Evolutionary conservation across 1,139 yeast genomes (phyloP), one percentile per base, ranked within the genome.

Genomic region (Debaryomyces coudertii): DNA sequence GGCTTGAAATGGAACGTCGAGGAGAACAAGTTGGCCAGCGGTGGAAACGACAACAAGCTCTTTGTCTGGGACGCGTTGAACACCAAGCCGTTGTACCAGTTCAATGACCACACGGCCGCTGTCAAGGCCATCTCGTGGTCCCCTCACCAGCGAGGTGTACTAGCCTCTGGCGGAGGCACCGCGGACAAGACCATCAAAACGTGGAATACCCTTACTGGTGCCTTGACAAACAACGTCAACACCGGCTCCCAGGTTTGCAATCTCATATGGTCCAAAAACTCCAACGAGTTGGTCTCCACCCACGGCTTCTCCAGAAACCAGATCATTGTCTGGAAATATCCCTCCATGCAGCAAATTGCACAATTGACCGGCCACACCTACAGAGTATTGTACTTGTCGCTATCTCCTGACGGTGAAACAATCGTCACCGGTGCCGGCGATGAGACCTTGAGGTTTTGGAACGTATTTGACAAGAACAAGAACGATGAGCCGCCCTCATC

Each of bases 401-500:
- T 93, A 70, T 87, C 96, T n/a, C 97, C 98, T 0, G 98, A 93
- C 66, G 99, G 99, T 1, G 92, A 89, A 53, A 90, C 98, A 0
- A 87, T 93, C n/a, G 99, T 93, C 2, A 92, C 99, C 0, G 99
- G 99, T 0, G 98, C 99, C 1, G 99, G 99, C 1, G 99, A 93
- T 67, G 99, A 95, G 65, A 93, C 99, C 0, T 70, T 93, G 48
- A 68, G 98, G 55, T 89, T 90, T 59, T 92, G 98, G 98, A 89
- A 88, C 56, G 86, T 90, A 1, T 90, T 89, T 68, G 96, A 88
- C 50, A 89, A 86, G 63, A 82, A 78, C 50, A 83, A 80, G 59
- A 68, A 73, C 36, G 83, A 78, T 49, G 76, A 72, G 37, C 80
- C 79, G 14, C 82, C 84, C 20, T 69, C 82, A 7, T 82, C 90